Percentiles rank a stretch among this genome's conserved stretches.
phyloP scores from a whole-genome alignment of 2,329 filamentous ascomycete genomes.

The Huntiella moniliformis region DNA sequence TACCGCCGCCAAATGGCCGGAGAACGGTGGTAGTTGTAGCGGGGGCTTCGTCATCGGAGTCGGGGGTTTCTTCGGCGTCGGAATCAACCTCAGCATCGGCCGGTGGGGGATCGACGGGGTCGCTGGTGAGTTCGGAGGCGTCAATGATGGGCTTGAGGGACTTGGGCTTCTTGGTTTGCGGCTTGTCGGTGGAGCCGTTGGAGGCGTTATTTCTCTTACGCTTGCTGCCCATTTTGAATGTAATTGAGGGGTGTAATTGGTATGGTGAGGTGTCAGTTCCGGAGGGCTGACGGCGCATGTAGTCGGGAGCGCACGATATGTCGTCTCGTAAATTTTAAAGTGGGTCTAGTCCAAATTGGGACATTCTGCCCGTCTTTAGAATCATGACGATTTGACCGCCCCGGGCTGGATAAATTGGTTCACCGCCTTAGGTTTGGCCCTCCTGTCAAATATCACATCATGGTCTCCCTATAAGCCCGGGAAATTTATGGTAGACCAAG shows the following conservation, averaged over 20 bases:
- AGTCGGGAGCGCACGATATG: too few species aligned
- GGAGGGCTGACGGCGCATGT: too few species aligned
- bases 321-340: too few species aligned
- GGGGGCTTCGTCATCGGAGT: neutral
- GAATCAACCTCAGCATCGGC: neutral
- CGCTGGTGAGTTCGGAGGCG: neutral
- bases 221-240: slow-evolving; percentile 9
- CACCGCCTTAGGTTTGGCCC: too few species aligned
- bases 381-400: too few species aligned
- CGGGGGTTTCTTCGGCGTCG: neutral
- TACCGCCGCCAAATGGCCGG: slow-evolving; percentile 21
- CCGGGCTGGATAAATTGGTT: too few species aligned
- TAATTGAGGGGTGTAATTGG: neutral
- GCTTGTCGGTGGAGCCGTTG: neutral
- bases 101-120: slow-evolving; percentile 1
- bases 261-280: too few species aligned
- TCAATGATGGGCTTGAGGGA: neutral
- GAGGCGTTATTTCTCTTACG: slow-evolving; percentile 11
- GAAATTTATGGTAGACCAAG: too few species aligned
- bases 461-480: too few species aligned
- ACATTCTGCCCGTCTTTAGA: too few species aligned
- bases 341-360: too few species aligned
- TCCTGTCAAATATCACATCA: too few species aligned
- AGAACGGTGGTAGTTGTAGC: slow-evolving; percentile 5
- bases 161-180: slow-evolving; percentile 7